phyloP scores from a whole-genome alignment of 2,329 filamentous ascomycete genomes.

The Ceratocystiopsis sp. region DNA sequence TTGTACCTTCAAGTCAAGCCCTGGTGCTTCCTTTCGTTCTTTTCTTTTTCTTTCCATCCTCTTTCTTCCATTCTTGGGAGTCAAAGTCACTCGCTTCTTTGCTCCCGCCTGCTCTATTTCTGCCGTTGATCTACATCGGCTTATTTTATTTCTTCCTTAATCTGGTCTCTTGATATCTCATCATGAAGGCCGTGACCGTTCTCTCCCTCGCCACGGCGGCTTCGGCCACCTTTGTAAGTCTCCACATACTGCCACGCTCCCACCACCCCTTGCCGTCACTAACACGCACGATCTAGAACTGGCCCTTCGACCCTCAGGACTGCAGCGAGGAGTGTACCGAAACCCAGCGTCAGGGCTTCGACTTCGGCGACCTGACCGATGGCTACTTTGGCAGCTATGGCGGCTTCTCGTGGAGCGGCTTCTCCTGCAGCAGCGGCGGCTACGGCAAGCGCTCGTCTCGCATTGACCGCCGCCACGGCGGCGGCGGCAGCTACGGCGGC shows the following conservation, averaged over 20 bases:
- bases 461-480: slow-evolving; percentile 28
- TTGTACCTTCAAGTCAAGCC: slow-evolving; percentile 2
- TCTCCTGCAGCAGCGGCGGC: slow-evolving; percentile 44
- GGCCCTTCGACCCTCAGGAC: slow-evolving; percentile 47
- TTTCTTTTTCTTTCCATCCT: slow-evolving; percentile 1
- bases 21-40: slow-evolving; percentile 2
- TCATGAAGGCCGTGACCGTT: slow-evolving; percentile 34
- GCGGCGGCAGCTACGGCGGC: background rate
- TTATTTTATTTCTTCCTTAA: slow-evolving; percentile 6
- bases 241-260: background rate
- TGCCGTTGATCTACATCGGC: no score
- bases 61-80: slow-evolving; percentile 17
- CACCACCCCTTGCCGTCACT: slow-evolving; percentile 7
- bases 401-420: slow-evolving; percentile 59
- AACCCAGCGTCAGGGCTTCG: slow-evolving; percentile 53
- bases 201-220: slow-evolving; percentile 32
- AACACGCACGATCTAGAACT: slow-evolving; percentile 1
- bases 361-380: slow-evolving; percentile 46
- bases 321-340: slow-evolving; percentile 60
- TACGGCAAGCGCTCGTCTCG: slow-evolving; percentile 39
- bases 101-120: slow-evolving; percentile 18
- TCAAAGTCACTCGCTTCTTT: slow-evolving; percentile 44
- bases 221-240: slow-evolving; percentile 23
- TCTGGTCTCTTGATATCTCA: slow-evolving; percentile 14
- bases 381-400: slow-evolving; percentile 51